These are phyloP conservation scores for Mortierella claussenii DNA, from an alignment of 192 early-diverging fungal species.

Conservation along the genomic window DNA sequence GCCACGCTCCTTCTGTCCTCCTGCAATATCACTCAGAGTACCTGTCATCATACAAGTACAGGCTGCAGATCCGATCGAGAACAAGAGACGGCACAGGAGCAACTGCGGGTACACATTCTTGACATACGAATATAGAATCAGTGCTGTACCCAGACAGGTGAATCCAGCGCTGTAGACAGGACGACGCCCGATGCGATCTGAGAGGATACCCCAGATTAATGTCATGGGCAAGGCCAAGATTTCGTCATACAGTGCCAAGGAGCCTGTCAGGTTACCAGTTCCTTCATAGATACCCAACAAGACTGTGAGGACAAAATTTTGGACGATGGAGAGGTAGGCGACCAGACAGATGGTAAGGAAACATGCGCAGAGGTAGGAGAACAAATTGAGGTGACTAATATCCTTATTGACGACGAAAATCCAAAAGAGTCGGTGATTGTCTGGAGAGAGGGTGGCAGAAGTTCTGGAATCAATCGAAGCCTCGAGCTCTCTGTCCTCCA, in stretches of 20 bases:
- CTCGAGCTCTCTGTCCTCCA: too few species aligned
- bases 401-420: conserved; percentile 45
- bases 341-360: conserved; percentile 1
- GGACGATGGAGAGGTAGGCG: conserved; percentile 53
- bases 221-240: conserved; percentile 66
- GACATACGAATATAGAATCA: conserved; percentile 63
- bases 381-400: conserved; percentile 38
- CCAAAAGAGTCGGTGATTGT: conserved; percentile 21
- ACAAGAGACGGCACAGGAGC: conserved; percentile 69
- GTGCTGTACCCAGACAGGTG: conserved; percentile 59
- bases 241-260: conserved; percentile 72
- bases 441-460: neutral
- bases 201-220: conserved; percentile 67
- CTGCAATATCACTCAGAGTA: conserved; percentile 67
- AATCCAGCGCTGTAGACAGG: conserved; percentile 65
- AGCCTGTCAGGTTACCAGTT: conserved; percentile 60
- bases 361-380: conserved; percentile 36
- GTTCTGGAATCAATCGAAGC: too few species aligned
- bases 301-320: conserved; percentile 51
- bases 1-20: conserved; percentile 51
- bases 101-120: conserved; percentile 67
- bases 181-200: conserved; percentile 68
- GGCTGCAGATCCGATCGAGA: conserved; percentile 74
- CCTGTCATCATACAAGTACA: conserved; percentile 75
- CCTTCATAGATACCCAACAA: conserved; percentile 25